phyloP scores from a whole-genome alignment of 208 protist species.

The Crithidia thermophila region DNA sequence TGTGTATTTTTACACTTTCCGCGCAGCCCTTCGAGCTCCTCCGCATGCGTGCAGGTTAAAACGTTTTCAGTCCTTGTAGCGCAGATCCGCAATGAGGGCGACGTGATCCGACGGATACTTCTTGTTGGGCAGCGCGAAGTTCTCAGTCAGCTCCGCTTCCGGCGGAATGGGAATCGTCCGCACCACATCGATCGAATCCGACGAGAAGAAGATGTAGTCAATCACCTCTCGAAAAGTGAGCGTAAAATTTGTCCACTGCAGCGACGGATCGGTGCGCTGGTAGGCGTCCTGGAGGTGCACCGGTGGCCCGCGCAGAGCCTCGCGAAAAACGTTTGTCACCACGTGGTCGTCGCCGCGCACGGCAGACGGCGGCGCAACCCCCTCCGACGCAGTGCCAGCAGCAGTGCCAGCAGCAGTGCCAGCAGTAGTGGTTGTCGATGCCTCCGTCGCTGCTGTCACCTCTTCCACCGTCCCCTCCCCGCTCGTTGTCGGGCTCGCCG shows the following conservation, averaged over 20 bases:
- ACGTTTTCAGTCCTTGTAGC: slow-evolving; percentile 15
- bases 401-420: too few species aligned
- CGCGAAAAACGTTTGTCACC: slow-evolving; percentile 45
- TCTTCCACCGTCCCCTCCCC: neutral
- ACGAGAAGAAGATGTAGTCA: slow-evolving; percentile 89
- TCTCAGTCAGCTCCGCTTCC: slow-evolving; percentile 67
- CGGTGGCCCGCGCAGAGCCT: slow-evolving; percentile 39
- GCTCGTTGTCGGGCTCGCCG: neutral
- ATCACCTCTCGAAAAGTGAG: slow-evolving; percentile 89
- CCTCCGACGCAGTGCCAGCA: too few species aligned
- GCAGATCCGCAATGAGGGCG: slow-evolving; percentile 83
- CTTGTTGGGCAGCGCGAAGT: slow-evolving; percentile 86
- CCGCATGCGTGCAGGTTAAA: too few species aligned
- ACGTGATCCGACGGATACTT: slow-evolving; percentile 92
- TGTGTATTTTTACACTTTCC: too few species aligned
- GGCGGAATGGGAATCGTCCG: slow-evolving; percentile 79
- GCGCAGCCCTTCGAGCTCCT: too few species aligned
- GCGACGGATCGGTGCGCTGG: slow-evolving; percentile 46
- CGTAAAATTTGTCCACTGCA: slow-evolving; percentile 91
- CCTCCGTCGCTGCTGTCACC: neutral
- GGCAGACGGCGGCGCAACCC: too few species aligned
- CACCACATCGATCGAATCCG: slow-evolving; percentile 57
- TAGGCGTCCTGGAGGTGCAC: slow-evolving; percentile 65
- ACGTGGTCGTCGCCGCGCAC: slow-evolving; percentile 20
- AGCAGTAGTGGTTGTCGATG: too few species aligned